Evolutionary conservation across 805 yeast genomes (phyloP), one percentile per base, ranked within the genome.

Genomic region (Allodekkera sacchari): DNA sequence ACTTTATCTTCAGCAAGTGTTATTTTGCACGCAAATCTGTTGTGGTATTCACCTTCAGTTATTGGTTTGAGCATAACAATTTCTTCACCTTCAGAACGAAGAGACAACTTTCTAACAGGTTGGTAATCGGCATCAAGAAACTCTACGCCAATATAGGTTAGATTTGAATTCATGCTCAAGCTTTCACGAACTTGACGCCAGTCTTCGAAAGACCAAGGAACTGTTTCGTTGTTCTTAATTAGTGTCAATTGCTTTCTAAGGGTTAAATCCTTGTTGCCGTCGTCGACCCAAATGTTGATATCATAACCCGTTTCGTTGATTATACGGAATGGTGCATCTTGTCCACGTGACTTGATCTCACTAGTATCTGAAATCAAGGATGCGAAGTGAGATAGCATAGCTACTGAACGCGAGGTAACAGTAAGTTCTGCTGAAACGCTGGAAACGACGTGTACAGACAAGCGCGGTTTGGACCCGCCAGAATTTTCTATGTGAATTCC

Each of bases 121-220:
- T 68, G 68, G 48, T 78, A 88, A 0, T 59, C 59, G 0, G 83
- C 66, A 24, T 64, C 76, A 3, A 70, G 27, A 16, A 88, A 53
- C 27, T 66, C 63, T n/a, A 88, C 64, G 0, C 82, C 85, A 19
- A 89, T 55, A 4, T 66, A 59, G 28, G 75, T 77, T n/a, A 63
- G 64, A 13, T 68, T 71, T 25, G 68, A 73, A 34, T 80, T 80
- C 4, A 80, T 71, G 38, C 73, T 77, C 34, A 88, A 59, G 34
- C 76, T 74, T 48, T 89, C 95, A 54, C 98, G 77, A 16, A 87
- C 71, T 19, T 68, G 67, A 39, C 83, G 67, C 96, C 97, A 92
- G 50, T 89, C 96, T 47, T 88, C 95, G 61, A 94, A 94, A 25
- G 87, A 77, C 96, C 97, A 92, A 1, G 83, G 80, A 4, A 72